Evolutionary conservation across 768 basidiomycete species (phyloP), one percentile per base, ranked within the genome.

Genomic region (Xerocomus brunneocitrinus): DNA sequence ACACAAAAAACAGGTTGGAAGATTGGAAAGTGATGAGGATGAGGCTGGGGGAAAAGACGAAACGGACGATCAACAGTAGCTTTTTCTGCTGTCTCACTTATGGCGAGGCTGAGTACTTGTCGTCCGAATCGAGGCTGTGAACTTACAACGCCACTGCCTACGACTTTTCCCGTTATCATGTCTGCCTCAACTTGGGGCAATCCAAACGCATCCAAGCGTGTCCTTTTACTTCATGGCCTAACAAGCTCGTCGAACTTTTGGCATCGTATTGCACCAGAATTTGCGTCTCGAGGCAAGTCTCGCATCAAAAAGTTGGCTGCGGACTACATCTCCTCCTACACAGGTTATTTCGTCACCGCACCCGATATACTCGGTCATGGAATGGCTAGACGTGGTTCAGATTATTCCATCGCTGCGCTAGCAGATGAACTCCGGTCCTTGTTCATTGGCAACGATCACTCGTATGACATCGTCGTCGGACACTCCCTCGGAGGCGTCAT

Each of bases 311-410:
- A 34, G 12, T 8, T n/a, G 30, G 45, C 45, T 47, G 45, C 45
- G 45, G 22, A 7, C 45, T 14, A 13, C 19, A 14, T 19, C 3
- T 34, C 27, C 5, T 16, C 24, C 1, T 1, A 41, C n/a, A 30
- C 53, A 68, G 68, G 63, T 30, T 66, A 58, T 25, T 54, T 58
- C 19, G 63, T 66, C 36, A 53, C 30, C 0, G 66, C 63, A n/a
- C 66, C 66, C 5, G 62, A 62, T 39, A 30, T 62, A 3, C 58
- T 66, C 22, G 62, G 61, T 8, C 67, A 67, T 19, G 60, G 57
- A 1, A 28, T 28, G 28, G 8, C 38, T 16, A 35, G 25, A 19
- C 14, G 50, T 57, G 9, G 44, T 41, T 8, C 54, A 49, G 38
- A 39, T 14, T 7, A 31, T 8, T 19, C 39, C 22, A 40, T 40